These are phyloP conservation scores for Choanephora cucurbitarum DNA, from an alignment of 371 early-diverging fungal genomes.

Conservation along the genomic window DNA sequence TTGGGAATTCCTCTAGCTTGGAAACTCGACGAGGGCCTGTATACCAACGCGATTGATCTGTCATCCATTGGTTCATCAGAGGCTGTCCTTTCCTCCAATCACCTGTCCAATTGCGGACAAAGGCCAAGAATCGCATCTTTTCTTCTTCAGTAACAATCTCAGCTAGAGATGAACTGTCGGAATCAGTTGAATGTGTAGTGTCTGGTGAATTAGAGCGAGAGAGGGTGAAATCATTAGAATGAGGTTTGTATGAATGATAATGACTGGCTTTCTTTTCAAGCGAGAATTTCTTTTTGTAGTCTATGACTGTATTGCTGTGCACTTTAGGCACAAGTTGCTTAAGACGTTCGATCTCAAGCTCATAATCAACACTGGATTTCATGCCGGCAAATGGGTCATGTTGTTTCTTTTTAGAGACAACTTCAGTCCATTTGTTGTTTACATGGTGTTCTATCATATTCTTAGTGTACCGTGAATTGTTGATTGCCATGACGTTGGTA, in stretches of 20 bases:
- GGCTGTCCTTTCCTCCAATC: constrained; percentile 34
- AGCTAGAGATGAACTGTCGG: constrained; percentile 17
- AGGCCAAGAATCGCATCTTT: constrained; percentile 43
- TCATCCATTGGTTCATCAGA: constrained; percentile 27
- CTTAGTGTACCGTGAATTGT: neutral
- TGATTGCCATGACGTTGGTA: neutral
- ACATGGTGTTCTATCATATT: neutral
- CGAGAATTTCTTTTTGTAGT: constrained; percentile 6
- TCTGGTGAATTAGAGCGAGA: constrained; percentile 25
- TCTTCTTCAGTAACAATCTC: constrained; percentile 40
- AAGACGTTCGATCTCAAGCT: constrained; percentile 47
- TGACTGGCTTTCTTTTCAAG: constrained; percentile 1
- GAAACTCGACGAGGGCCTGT: constrained; percentile 1
- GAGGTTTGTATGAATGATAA: constrained; percentile 2
- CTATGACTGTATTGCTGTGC: constrained; percentile 17
- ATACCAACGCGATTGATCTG: constrained; percentile 41
- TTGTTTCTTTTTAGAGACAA: constrained; percentile 16
- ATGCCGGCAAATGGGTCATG: constrained; percentile 54
- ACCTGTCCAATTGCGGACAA: constrained; percentile 51
- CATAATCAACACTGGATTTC: constrained; percentile 45
- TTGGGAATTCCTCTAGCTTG: neutral
- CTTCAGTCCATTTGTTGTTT: constrained; percentile 14
- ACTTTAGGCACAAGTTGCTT: constrained; percentile 47
- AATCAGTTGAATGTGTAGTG: constrained; percentile 15
- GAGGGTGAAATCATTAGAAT: neutral